These are phyloP conservation scores for Boletus vinaceobasis DNA, from an alignment of 768 basidiomycete genomes.

Conservation along the genomic window DNA sequence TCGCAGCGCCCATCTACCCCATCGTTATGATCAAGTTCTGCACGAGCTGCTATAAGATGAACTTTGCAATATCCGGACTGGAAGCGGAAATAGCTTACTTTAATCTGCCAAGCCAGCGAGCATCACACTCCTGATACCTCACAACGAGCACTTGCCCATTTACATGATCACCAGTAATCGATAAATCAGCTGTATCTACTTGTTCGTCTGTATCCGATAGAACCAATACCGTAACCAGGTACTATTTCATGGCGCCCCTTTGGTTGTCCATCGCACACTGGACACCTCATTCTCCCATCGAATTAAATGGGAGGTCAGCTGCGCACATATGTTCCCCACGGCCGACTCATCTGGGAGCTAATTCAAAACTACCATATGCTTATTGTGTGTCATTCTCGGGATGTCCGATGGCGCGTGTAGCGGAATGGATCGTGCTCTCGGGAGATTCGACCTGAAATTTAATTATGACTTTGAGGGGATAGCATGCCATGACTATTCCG, in stretches of 20 bases:
- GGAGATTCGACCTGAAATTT: background rate
- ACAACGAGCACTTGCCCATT: background rate
- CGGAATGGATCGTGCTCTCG: background rate
- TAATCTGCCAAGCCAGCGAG: background rate
- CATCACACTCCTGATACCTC: constrained; percentile 11
- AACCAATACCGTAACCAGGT: background rate
- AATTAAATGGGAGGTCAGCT: background rate
- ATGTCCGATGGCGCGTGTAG: background rate
- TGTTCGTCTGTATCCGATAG: constrained; percentile 16
- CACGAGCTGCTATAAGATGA: constrained; percentile 57
- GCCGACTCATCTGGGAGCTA: background rate
- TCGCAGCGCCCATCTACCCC: constrained; percentile 68
- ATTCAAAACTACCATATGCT: background rate
- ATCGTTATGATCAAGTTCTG: constrained; percentile 74
- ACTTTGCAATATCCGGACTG: background rate
- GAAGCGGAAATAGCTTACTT: background rate
- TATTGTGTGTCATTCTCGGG: background rate
- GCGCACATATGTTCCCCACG: background rate
- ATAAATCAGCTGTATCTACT: constrained; percentile 13
- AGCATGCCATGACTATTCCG: background rate
- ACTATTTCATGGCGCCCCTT: background rate
- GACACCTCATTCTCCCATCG: background rate
- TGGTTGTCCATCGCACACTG: background rate
- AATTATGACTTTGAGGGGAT: background rate
- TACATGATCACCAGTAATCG: constrained; percentile 1